Conservation (phyloP, 2,329 filamentous ascomycete genomes). For the Parascedosporium putredinis region DNA sequence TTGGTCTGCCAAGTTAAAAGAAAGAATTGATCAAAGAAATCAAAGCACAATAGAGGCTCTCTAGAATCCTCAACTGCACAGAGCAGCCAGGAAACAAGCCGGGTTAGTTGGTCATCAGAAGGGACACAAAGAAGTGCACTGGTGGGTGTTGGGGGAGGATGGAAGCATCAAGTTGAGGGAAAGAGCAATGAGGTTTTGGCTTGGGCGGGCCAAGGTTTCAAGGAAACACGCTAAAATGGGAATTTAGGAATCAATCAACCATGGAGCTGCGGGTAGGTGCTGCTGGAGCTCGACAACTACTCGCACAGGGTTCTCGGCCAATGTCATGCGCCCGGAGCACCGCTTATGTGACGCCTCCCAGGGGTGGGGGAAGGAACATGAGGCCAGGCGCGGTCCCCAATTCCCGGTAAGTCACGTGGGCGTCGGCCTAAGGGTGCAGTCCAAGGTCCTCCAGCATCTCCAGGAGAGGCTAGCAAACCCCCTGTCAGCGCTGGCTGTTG, state of each 20-base stretch:
- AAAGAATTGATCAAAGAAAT: neutral
- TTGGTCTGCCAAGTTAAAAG: neutral
- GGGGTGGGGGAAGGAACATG: too few relatives aligned
- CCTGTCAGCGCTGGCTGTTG: too few relatives aligned
- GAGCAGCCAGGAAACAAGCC: neutral
- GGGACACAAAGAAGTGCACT: neutral
- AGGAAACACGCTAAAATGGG: neutral
- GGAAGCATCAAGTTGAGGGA: neutral
- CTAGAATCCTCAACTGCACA: neutral
- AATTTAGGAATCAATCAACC: constrained; percentile 4
- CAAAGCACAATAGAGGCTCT: neutral
- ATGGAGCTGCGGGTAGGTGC: neutral
- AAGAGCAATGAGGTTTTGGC: too few relatives aligned
- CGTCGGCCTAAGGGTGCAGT: too few relatives aligned
- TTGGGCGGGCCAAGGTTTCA: neutral
- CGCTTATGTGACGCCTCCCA: too few relatives aligned
- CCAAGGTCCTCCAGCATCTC: too few relatives aligned
- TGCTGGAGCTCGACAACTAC: neutral
- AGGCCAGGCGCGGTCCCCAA: too few relatives aligned
- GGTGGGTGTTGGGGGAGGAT: neutral
- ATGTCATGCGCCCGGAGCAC: too few relatives aligned
- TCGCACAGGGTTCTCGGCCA: too few relatives aligned
- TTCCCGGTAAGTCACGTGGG: too few relatives aligned
- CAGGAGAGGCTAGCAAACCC: too few relatives aligned
- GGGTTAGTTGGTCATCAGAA: neutral